phyloP scores from a whole-genome alignment of 1,284 basidiomycete species.

The Ganoderma lucidum region DNA sequence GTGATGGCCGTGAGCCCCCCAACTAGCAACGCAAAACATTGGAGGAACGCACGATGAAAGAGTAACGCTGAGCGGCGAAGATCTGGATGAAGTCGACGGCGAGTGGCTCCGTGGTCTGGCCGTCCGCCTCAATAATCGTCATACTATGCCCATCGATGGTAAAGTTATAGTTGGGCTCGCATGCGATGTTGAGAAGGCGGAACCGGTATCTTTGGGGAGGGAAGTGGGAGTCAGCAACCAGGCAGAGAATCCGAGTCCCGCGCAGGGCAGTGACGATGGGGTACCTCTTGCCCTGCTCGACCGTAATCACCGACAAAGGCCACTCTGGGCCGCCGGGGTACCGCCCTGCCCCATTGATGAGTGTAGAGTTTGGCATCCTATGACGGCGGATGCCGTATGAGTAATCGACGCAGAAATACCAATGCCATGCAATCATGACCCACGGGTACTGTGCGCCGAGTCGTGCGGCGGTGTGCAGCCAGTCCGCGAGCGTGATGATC shows the following conservation, averaged over 20 bases:
- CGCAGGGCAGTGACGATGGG: background rate
- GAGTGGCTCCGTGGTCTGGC: conserved; percentile 41
- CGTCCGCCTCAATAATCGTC: conserved; percentile 47
- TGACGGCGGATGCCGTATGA: background rate
- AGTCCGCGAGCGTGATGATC: conserved; percentile 38
- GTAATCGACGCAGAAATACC: background rate
- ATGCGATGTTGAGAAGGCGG: conserved; percentile 58
- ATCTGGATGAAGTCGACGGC: conserved; percentile 44
- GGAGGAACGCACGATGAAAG: conserved; percentile 36
- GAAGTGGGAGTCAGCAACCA: background rate
- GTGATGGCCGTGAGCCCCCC: too few relatives aligned
- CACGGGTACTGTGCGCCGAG: conserved; percentile 17
- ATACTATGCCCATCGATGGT: conserved; percentile 45
- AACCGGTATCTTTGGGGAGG: conserved; percentile 37
- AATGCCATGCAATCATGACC: background rate
- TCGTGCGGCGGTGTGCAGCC: conserved; percentile 33
- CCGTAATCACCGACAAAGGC: conserved; percentile 43
- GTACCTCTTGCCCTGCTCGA: conserved; percentile 43
- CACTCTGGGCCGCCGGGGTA: conserved; percentile 27
- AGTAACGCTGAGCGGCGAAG: conserved; percentile 50
- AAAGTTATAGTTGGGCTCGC: conserved; percentile 43
- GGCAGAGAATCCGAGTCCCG: background rate
- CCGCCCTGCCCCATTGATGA: conserved; percentile 60
- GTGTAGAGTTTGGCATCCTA: conserved; percentile 40
- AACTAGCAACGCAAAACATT: conserved; percentile 7